Evolutionary conservation across 371 early-diverging fungal genomes (phyloP).

Genomic region (Sporodiniella umbellata): DNA sequence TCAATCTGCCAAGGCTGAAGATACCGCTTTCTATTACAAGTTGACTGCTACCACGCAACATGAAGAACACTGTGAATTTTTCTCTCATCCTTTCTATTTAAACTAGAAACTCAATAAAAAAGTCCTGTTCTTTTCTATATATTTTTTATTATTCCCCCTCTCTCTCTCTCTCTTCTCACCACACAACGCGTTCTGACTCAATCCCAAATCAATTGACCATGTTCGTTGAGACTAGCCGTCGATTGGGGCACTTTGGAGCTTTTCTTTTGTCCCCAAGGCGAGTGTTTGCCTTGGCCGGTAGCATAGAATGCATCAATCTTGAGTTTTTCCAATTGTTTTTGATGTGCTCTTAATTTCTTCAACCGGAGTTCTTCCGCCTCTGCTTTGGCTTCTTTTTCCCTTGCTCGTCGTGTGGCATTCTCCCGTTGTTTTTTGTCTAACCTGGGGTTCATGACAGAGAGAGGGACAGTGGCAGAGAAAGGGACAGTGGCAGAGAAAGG

Average conservation of each 20-base stretch:
- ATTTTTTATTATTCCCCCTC: too few species aligned
- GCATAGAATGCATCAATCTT: slow-evolving; percentile 41
- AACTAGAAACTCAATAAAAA: slow-evolving; percentile 9
- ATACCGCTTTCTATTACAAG: slow-evolving; percentile 46
- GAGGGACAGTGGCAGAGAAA: slow-evolving; percentile 13
- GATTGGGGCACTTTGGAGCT: slow-evolving; percentile 26
- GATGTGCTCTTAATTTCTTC: slow-evolving; percentile 49
- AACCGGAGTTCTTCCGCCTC: slow-evolving; percentile 40
- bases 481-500: neutral
- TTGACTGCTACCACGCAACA: slow-evolving; percentile 35
- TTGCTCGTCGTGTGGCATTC: slow-evolving; percentile 38
- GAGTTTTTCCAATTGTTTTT: slow-evolving; percentile 31
- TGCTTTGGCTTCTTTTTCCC: slow-evolving; percentile 41
- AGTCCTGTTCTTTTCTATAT: slow-evolving; percentile 1
- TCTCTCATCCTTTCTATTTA: slow-evolving; percentile 47
- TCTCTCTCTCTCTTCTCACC: too few species aligned
- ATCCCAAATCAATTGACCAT: slow-evolving; percentile 46
- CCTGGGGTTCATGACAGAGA: slow-evolving; percentile 16
- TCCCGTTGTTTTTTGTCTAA: slow-evolving; percentile 57
- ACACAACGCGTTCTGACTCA: slow-evolving; percentile 11
- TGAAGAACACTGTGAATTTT: slow-evolving; percentile 42
- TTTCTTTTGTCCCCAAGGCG: slow-evolving; percentile 30
- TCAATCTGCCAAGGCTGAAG: slow-evolving; percentile 16
- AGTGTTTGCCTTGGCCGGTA: slow-evolving; percentile 38
- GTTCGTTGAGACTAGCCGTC: slow-evolving; percentile 32